Conservation (phyloP, 1,284 basidiomycete genomes). For the Cystobasidium sp. region DNA sequence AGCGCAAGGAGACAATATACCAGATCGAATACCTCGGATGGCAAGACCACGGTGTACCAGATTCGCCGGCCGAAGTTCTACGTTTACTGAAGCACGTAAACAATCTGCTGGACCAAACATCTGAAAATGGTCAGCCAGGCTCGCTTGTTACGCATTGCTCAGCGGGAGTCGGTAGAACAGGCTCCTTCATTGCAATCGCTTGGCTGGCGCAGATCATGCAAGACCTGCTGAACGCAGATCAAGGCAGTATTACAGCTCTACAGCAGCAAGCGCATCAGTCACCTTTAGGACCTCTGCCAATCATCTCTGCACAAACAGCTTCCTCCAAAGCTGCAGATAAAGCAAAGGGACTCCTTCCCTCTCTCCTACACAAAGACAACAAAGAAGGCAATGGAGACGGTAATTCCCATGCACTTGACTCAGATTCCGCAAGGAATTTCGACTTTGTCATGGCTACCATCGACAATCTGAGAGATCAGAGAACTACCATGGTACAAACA, state of each 20-base stretch:
- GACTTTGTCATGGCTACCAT: constrained; percentile 74
- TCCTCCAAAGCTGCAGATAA: neutral
- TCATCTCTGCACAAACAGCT: neutral
- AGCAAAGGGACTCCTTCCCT: constrained; percentile 6
- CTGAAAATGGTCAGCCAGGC: neutral
- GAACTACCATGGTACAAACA: constrained; percentile 78
- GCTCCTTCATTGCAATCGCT: constrained; percentile 65
- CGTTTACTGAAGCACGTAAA: constrained; percentile 47
- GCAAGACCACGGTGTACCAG: constrained; percentile 49
- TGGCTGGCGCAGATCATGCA: constrained; percentile 59
- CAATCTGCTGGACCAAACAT: constrained; percentile 35
- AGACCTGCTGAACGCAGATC: neutral
- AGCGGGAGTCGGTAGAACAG: constrained; percentile 60
- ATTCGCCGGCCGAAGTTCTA: constrained; percentile 27
- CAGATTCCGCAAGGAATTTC: neutral
- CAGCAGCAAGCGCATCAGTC: neutral
- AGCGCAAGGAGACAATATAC: constrained; percentile 16
- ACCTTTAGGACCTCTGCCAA: constrained; percentile 33
- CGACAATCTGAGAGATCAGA: constrained; percentile 75
- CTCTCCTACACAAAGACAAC: constrained; percentile 17
- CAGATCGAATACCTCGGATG: constrained; percentile 53
- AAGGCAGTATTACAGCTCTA: neutral
- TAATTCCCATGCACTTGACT: neutral
- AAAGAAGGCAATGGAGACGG: neutral
- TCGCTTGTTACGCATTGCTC: constrained; percentile 79